phyloP scores from a whole-genome alignment of 2,329 filamentous ascomycete species.

The Trichoderma koningii region DNA sequence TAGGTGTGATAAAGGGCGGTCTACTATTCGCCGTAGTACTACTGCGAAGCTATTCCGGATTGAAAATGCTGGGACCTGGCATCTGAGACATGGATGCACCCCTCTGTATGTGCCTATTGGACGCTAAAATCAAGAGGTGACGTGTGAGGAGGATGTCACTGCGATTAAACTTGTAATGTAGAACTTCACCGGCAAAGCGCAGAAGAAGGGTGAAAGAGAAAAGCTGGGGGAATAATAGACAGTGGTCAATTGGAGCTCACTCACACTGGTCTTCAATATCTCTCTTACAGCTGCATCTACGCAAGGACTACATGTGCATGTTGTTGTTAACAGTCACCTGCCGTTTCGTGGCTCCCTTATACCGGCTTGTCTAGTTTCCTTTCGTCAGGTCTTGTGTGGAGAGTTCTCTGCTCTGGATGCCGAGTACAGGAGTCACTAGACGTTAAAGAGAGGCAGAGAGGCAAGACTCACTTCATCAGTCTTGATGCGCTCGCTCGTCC shows the following conservation, averaged over 20 bases:
- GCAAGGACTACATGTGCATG: too few species aligned
- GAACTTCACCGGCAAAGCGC: background rate
- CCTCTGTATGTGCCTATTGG: background rate
- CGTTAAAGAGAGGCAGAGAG: background rate
- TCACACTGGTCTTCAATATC: too few species aligned
- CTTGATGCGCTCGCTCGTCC: background rate
- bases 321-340: too few species aligned
- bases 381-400: background rate
- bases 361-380: background rate
- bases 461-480: background rate
- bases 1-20: too few species aligned
- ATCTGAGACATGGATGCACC: background rate
- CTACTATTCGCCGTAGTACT: too few species aligned
- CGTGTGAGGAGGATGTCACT: slow-evolving; percentile 2
- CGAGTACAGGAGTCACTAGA: background rate
- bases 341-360: too few species aligned
- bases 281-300: too few species aligned
- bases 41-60: too few species aligned
- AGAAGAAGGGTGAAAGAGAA: background rate
- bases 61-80: too few species aligned
- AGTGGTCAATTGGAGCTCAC: too few species aligned
- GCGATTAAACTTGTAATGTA: background rate
- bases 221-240: background rate
- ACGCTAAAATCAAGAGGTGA: background rate
- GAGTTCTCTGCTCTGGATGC: background rate